Conservation (phyloP, 2,329 filamentous ascomycete species). For the Trichoderma afroharzianum region DNA sequence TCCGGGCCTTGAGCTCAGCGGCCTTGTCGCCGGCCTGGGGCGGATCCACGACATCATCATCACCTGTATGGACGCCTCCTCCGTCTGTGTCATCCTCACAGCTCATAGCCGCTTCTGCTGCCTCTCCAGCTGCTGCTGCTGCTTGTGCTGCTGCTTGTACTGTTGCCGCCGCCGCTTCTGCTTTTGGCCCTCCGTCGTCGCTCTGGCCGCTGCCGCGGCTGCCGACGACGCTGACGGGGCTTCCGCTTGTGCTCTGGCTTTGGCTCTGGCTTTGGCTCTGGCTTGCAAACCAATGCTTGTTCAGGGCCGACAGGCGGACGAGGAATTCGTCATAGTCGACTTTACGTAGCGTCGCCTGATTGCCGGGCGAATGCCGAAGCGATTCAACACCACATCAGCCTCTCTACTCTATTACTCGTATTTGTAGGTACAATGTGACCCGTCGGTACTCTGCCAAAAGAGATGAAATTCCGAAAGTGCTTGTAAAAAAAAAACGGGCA, state of each 20-base stretch:
- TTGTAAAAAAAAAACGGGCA: neutral
- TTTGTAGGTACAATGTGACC: neutral
- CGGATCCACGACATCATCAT: neutral
- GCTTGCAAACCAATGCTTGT: conserved; percentile 20
- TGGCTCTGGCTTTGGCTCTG: neutral
- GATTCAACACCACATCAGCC: neutral
- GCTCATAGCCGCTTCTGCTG: neutral
- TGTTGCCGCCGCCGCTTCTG: neutral
- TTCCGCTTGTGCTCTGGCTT: neutral
- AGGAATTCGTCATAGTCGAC: conserved; percentile 27
- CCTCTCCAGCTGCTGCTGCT: neutral
- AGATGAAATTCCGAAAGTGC: neutral
- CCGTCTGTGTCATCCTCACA: neutral
- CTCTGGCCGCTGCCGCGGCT: conserved; percentile 4
- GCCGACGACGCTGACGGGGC: neutral
- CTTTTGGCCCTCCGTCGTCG: neutral
- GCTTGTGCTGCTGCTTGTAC: neutral
- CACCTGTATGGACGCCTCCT: neutral
- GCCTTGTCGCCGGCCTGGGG: conserved; percentile 14
- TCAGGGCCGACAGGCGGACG: conserved; percentile 18
- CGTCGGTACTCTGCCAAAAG: neutral
- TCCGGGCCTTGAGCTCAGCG: conserved; percentile 23
- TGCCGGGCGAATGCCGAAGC: neutral
- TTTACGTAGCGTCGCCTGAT: conserved; percentile 25
- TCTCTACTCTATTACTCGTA: neutral